Evolutionary conservation across 768 basidiomycete genomes (phyloP), one percentile per base, ranked within the genome.

Genomic region (Lactarius hengduanensis): DNA sequence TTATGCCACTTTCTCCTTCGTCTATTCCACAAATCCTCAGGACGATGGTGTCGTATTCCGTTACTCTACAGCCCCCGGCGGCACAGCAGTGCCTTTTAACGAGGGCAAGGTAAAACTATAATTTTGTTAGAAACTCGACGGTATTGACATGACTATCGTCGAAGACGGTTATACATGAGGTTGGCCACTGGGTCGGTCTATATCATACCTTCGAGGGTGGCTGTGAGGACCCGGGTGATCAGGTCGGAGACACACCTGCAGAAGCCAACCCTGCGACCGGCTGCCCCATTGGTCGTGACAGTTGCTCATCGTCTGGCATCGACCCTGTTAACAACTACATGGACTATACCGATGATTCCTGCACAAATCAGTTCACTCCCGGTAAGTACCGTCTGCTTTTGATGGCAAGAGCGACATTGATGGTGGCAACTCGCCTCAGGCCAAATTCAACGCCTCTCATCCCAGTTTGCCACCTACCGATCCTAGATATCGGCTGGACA

Each of bases 141-240:
- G 15, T 16, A 53, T 22, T 30, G 28, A 56, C 28, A 30, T 41
- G 67, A 40, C 59, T 18, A 18, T 1, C 26, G 9, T 40, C 26
- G 6, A 67, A 81, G 73, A 86, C 82, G 54, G 70, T 82, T 66
- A 83, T 80, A 16, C 85, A 86, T 71, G 85, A 86, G 73, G 80
- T 79, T 57, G 83, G 84, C n/a, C 84, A 86, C 75, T 86, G 85
- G 84, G 76, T 84, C 65, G 84, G 85, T 32, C 78, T 85, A 30
- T 85, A 79, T 75, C 84, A 85, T 76, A 84, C 84, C 40, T 85
- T 85, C 82, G 81, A 86, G 71, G 82, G 82, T 41, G 81, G 82
- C 28, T 83, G 81, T 75, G 57, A 43, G 57, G 62, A 68, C 57
- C 65, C 69, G 30, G 83, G 82, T 20, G 83, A 85, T 71, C 68